Percentiles rank a stretch among this genome's conserved stretches.
phyloP scores from a whole-genome alignment of 805 yeast genomes.

The Isabelozyma pseudorhagii region DNA sequence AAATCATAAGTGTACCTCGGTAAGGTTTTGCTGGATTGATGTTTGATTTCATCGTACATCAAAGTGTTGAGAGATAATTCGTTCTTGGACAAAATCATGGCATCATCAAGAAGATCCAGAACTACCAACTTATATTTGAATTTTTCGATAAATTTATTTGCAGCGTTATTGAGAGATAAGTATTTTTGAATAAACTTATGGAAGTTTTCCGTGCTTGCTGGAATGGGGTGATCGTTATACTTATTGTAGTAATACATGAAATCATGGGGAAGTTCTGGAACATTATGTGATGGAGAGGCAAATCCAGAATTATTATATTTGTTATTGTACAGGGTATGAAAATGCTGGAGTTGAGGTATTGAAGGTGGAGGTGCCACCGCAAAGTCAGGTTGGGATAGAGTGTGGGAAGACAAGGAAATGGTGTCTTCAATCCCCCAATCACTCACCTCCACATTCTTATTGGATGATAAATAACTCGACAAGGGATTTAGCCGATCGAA shows the following conservation, averaged over 20 bases:
- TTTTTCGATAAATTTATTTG: slow-evolving; percentile 31
- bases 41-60: slow-evolving; percentile 1
- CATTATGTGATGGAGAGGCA: slow-evolving; percentile 1
- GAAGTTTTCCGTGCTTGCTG: slow-evolving; percentile 16
- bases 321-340: not conserved
- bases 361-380: not conserved
- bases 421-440: slow-evolving; percentile 39
- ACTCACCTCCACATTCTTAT: slow-evolving; percentile 14
- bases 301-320: slow-evolving; percentile 1
- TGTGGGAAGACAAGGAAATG: slow-evolving; percentile 6
- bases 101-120: slow-evolving; percentile 37
- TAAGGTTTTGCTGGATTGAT: not conserved
- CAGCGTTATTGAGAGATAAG: slow-evolving; percentile 14
- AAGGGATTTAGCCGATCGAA: slow-evolving; percentile 23
- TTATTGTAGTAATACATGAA: slow-evolving; percentile 10
- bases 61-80: slow-evolving; percentile 29
- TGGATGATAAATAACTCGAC: slow-evolving; percentile 17
- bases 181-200: slow-evolving; percentile 24
- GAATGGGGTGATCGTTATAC: slow-evolving; percentile 5
- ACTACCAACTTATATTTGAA: slow-evolving; percentile 39
- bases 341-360: not conserved
- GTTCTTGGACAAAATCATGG: slow-evolving; percentile 41
- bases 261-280: not conserved
- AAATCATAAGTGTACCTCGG: slow-evolving; percentile 4
- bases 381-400: slow-evolving; percentile 1